Conservation (phyloP, 192 early-diverging fungal species). For the Rhizoclosmatium globosum region DNA sequence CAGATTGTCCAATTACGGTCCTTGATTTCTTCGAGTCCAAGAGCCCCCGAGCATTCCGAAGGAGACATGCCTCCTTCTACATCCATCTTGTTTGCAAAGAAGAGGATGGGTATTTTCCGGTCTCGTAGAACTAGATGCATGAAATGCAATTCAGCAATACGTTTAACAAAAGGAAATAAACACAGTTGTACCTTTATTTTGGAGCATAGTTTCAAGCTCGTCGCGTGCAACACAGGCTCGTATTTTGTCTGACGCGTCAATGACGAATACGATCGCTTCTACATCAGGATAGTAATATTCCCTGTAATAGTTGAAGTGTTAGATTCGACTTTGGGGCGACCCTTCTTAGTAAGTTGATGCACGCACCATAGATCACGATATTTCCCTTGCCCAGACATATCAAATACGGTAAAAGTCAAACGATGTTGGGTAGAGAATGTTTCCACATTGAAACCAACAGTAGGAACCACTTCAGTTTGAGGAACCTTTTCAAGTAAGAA, state of each 20-base stretch:
- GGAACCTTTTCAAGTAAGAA: slow-evolving; percentile 23
- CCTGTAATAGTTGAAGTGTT: slow-evolving; percentile 3
- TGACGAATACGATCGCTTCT: slow-evolving; percentile 53
- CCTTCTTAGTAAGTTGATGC: background rate
- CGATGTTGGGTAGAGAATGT: slow-evolving; percentile 34
- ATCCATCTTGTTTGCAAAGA: slow-evolving; percentile 56
- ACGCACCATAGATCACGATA: slow-evolving; percentile 52
- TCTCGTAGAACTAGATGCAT: slow-evolving; percentile 34
- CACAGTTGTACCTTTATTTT: slow-evolving; percentile 34
- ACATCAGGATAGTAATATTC: slow-evolving; percentile 51
- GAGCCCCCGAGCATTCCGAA: slow-evolving; percentile 43
- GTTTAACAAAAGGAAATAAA: background rate
- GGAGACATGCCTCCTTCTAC: slow-evolving; percentile 43
- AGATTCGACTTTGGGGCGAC: background rate
- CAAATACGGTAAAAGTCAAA: slow-evolving; percentile 49
- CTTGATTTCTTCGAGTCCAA: slow-evolving; percentile 49
- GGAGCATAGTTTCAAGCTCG: slow-evolving; percentile 45
- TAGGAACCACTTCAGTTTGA: slow-evolving; percentile 45
- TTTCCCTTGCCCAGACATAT: slow-evolving; percentile 57
- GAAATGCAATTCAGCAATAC: background rate
- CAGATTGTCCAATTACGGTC: slow-evolving; percentile 56
- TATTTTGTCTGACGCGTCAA: slow-evolving; percentile 46
- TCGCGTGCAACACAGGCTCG: slow-evolving; percentile 49
- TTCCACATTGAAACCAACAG: slow-evolving; percentile 49
- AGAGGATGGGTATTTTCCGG: slow-evolving; percentile 44